These are phyloP conservation scores for Quercus bicolor DNA, from an alignment of 306 rosid genomes.

Conservation along the genomic window DNA sequence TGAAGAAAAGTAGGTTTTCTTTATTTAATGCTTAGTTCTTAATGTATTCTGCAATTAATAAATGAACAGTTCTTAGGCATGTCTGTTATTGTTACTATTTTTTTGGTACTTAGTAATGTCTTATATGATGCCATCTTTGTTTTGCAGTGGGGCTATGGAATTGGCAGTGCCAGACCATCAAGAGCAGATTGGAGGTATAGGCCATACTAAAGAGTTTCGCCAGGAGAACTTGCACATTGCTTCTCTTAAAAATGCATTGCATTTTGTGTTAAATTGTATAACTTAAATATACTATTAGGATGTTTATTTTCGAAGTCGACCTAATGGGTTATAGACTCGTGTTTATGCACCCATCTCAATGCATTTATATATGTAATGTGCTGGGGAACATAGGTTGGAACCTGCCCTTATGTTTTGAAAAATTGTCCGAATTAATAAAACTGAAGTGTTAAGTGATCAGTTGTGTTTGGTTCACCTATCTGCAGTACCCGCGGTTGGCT, in stretches of 20 bases:
- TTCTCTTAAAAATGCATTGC: not conserved
- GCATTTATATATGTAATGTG: not conserved
- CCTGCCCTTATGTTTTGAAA: not conserved
- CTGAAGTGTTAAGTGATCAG: not conserved
- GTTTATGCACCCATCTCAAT: not conserved
- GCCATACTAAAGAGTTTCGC: conserved; percentile 54
- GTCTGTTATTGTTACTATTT: not conserved
- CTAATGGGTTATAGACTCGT: not conserved
- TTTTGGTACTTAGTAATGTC: not conserved
- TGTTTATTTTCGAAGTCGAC: not conserved
- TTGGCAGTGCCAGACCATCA: conserved; percentile 69
- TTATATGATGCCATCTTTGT: conserved; percentile 7
- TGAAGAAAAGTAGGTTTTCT: not conserved
- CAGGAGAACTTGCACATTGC: conserved; percentile 7
- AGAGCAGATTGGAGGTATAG: conserved; percentile 96
- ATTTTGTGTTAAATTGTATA: not conserved
- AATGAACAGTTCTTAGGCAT: not conserved
- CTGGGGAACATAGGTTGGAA: not conserved
- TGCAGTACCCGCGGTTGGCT: not conserved
- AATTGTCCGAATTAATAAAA: not conserved
- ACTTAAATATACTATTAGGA: not conserved
- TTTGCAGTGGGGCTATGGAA: conserved; percentile 93
- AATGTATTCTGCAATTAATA: not conserved
- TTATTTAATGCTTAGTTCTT: not conserved
- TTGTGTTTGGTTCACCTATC: not conserved